A percentile compares a stretch with the other conserved stretches of the same genome.
phyloP scores from a whole-genome alignment of 176 grass and related monocot species.

The Avena atlantica region DNA sequence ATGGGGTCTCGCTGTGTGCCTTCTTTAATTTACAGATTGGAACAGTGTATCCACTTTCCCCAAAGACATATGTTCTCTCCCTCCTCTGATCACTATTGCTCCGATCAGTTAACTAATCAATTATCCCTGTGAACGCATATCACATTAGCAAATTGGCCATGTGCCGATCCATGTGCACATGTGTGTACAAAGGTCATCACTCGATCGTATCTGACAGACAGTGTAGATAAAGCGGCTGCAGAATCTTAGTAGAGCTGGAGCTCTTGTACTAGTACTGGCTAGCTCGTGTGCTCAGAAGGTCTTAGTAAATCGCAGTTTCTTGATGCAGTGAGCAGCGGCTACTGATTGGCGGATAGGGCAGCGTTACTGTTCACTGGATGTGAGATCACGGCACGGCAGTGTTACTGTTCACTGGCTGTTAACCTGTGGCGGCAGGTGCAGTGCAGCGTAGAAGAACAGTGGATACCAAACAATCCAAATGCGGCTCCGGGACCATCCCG shows the following conservation, averaged over 20 bases:
- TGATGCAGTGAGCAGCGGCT: neutral
- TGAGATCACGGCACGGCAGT: neutral
- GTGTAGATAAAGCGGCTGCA: conserved; percentile 1
- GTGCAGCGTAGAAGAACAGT: conserved; percentile 23
- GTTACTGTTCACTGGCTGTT: conserved; percentile 16
- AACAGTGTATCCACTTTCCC: conserved; percentile 38
- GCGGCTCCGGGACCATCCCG: conserved; percentile 2
- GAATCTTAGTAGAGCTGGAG: conserved; percentile 50
- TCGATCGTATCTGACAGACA: conserved; percentile 28
- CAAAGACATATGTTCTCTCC: conserved; percentile 3
- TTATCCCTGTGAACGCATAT: conserved; percentile 17
- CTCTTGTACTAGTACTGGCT: conserved; percentile 22
- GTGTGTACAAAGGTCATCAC: conserved; percentile 28
- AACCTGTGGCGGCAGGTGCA: neutral
- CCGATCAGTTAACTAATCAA: neutral
- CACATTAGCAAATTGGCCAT: conserved; percentile 43
- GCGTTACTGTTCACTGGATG: conserved; percentile 1
- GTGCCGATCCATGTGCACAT: conserved; percentile 51
- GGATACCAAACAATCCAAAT: conserved; percentile 11
- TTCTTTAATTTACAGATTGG: conserved; percentile 48
- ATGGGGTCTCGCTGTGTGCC: conserved; percentile 35
- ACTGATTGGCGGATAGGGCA: conserved; percentile 19
- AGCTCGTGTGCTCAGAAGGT: conserved; percentile 47
- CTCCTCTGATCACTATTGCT: neutral
- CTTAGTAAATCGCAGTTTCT: conserved; percentile 16